Base-by-base conservation (phyloP, 1,284 basidiomycete genomes). In the Veloboletus limbatus region DNA sequence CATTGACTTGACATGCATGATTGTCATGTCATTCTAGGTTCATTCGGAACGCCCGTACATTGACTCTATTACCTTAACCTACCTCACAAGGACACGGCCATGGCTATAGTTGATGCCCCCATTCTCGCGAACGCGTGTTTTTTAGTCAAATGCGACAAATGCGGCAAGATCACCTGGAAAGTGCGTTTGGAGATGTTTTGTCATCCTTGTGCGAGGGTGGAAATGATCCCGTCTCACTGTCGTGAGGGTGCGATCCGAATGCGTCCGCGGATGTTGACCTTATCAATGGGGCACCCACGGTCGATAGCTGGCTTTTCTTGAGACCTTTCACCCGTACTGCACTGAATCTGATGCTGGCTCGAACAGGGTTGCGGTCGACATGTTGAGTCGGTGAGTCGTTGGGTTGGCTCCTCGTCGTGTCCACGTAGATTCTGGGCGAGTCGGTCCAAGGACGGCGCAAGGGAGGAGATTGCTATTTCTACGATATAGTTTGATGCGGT, bases 161-260 rank as follows among this genome's bases (percentile, higher is more conserved):
- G 85, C 65, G 75, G 75, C 40, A 88, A 88, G 73, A 81, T 70
- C 20, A 87, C 82, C n/a, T 89, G 85, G 85, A 73, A 65, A 70
- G 87, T 88, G 62, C 59, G 77, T 66, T 55, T 63, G 58, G 51
- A 25, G 48, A 59, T 65, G 42, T 45, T 32, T 47, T 49, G 53
- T 48, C 37, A 48, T 40, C 13, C 40, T 24, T 38, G 22, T n/a
- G n/a, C 30, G 40, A 47, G 40, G 58, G 39, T 40, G 51, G 48
- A 38, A 25, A 43, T 41, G 35, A 33, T 28, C 35, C 28, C 39
- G 40, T 57, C 52, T 45, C 34, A 20, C 32, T 30, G 31, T 40
- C 42, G 33, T 13, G 40, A 47, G 27, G 35, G 28, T 30, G 32
- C 20, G n/a, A 31, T 17, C 43, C n/a, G n/a, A n/a, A 43, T 43